phyloP scores from a whole-genome alignment of 2,329 filamentous ascomycete genomes.

The Aspergillus carbonarius region DNA sequence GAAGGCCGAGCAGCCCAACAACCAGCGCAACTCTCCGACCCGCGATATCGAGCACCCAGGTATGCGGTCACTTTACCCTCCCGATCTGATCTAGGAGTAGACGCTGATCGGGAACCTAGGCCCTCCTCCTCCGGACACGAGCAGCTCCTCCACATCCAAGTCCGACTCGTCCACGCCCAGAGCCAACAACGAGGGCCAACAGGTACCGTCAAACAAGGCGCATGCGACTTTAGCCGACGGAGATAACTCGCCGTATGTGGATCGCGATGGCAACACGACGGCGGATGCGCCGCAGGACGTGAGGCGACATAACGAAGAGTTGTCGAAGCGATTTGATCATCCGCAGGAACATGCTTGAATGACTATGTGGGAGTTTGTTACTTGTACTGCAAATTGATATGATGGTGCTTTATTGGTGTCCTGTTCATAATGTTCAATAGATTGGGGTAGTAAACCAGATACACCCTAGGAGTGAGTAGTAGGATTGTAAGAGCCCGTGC shows the following conservation, averaged over 20 bases:
- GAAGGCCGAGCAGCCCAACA: constrained; percentile 7
- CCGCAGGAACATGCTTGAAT: constrained; percentile 32
- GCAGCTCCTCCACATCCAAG: not conserved
- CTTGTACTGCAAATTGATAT: constrained; percentile 8
- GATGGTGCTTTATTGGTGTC: not conserved
- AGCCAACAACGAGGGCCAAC: constrained; percentile 11
- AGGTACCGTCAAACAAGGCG: constrained; percentile 35
- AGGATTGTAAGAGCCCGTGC: not conserved
- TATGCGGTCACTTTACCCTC: not conserved
- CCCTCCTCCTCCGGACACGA: constrained; percentile 22
- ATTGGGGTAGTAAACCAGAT: not conserved
- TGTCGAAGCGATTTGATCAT: constrained; percentile 34
- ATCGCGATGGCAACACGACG: constrained; percentile 26
- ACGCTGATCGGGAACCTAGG: constrained; percentile 13
- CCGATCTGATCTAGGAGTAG: too few relatives aligned
- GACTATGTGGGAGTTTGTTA: constrained; percentile 25
- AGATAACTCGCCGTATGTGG: constrained; percentile 30
- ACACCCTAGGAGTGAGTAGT: too few relatives aligned
- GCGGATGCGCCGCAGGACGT: constrained; percentile 35
- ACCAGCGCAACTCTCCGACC: constrained; percentile 14
- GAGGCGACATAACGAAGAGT: constrained; percentile 34
- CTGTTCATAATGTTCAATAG: not conserved
- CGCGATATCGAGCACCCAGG: constrained; percentile 27
- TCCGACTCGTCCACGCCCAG: not conserved
- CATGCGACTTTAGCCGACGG: constrained; percentile 34